These are phyloP conservation scores for Sanguinoderma infundibulare DNA, from an alignment of 1,284 basidiomycete species.

Conservation along the genomic window DNA sequence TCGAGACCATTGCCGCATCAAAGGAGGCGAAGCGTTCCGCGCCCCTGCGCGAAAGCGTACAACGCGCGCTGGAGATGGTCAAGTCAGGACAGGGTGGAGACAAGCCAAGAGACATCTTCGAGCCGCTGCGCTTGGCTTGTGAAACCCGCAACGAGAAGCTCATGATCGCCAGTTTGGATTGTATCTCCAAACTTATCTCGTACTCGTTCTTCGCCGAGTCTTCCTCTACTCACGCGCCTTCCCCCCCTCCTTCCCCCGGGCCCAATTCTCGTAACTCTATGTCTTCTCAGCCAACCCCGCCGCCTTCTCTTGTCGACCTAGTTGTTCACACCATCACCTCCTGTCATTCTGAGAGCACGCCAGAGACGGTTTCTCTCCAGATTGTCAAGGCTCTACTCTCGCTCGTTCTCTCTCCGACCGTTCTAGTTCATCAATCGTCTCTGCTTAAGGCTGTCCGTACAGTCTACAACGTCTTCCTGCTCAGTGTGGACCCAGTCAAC, in stretches of 20 bases:
- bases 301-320: conserved; percentile 83
- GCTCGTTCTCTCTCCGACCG: conserved; percentile 84
- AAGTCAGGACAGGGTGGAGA: conserved; percentile 72
- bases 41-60: conserved; percentile 82
- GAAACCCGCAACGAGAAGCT: conserved; percentile 92
- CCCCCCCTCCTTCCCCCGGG: conserved; percentile 75
- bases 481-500: conserved; percentile 88
- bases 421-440: conserved; percentile 91
- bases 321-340: conserved; percentile 94
- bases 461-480: conserved; percentile 95
- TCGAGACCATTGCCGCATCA: conserved; percentile 87
- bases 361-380: conserved; percentile 90
- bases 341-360: conserved; percentile 86
- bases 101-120: conserved; percentile 85
- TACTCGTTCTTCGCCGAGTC: conserved; percentile 92
- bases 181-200: conserved; percentile 94
- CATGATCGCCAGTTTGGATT: conserved; percentile 94
- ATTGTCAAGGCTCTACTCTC: conserved; percentile 94
- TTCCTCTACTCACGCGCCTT: conserved; percentile 44
- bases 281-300: conserved; percentile 54
- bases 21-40: conserved; percentile 88
- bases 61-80: conserved; percentile 84
- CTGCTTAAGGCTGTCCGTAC: conserved; percentile 94
- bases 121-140: conserved; percentile 91
- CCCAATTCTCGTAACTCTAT: conserved; percentile 48